Evolutionary conservation across 1,284 basidiomycete genomes (phyloP).

Genomic region (Polyporus tsugae): DNA sequence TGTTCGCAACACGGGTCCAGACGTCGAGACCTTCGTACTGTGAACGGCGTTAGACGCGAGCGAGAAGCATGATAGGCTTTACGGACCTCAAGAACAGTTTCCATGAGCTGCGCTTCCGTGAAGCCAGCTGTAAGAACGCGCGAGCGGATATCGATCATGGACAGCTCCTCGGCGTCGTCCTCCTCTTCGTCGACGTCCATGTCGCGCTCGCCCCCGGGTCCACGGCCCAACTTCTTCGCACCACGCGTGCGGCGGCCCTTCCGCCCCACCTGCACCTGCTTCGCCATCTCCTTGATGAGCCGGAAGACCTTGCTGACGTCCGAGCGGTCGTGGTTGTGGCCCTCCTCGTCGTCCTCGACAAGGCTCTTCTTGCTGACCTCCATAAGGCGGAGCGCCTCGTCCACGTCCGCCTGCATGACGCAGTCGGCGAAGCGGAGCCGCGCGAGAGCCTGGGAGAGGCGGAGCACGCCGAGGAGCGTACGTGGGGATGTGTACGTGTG

Average conservation of each 20-base stretch:
- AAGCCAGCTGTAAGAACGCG: slow-evolving; percentile 88
- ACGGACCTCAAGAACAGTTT: slow-evolving; percentile 81
- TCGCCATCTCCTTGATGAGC: slow-evolving; percentile 88
- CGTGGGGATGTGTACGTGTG: slow-evolving; percentile 97
- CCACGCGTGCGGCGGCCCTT: slow-evolving; percentile 51
- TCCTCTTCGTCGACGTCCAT: slow-evolving; percentile 61
- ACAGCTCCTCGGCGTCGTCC: slow-evolving; percentile 73
- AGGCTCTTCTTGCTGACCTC: slow-evolving; percentile 94
- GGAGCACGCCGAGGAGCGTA: slow-evolving; percentile 93
- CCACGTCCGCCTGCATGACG: slow-evolving; percentile 90
- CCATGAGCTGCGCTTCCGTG: slow-evolving; percentile 90
- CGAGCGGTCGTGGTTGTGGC: slow-evolving; percentile 76
- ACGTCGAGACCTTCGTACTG: slow-evolving; percentile 88
- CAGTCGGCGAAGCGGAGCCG: slow-evolving; percentile 85
- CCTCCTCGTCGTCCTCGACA: slow-evolving; percentile 78
- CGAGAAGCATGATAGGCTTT: neutral
- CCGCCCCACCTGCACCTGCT: slow-evolving; percentile 46
- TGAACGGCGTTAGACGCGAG: slow-evolving; percentile 13
- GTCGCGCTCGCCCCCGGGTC: slow-evolving; percentile 72
- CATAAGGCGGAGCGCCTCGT: slow-evolving; percentile 97
- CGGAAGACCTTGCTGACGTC: slow-evolving; percentile 86
- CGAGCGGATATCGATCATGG: slow-evolving; percentile 85
- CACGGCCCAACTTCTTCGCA: slow-evolving; percentile 62
- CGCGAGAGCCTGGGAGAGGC: slow-evolving; percentile 94
- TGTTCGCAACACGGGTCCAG: slow-evolving; percentile 79